Evolutionary conservation across 2,329 filamentous ascomycete species (phyloP).

Genomic region (Lasiodiplodia citricola): DNA sequence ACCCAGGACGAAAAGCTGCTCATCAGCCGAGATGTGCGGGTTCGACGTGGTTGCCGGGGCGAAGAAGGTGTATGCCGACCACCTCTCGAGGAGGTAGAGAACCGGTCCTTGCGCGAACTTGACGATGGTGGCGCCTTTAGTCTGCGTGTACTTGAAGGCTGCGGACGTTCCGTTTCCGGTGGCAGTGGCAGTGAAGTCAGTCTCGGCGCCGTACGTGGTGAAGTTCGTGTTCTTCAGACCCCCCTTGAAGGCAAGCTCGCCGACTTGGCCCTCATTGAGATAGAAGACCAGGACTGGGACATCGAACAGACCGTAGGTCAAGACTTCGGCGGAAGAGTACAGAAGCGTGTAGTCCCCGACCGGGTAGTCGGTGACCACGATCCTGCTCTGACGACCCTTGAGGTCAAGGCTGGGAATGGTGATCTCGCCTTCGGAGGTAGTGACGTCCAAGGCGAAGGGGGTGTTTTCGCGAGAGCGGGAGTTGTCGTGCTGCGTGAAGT

Average conservation of each 20-base stretch:
- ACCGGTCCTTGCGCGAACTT: constrained; percentile 46
- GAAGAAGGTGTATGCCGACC: constrained; percentile 46
- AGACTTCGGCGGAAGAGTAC: constrained; percentile 58
- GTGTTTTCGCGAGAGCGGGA: constrained; percentile 59
- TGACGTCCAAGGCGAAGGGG: constrained; percentile 60
- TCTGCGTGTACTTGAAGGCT: constrained; percentile 35
- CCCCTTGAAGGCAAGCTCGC: constrained; percentile 47
- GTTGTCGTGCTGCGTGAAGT: constrained; percentile 61
- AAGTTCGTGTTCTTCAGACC: constrained; percentile 46
- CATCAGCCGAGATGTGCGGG: constrained; percentile 43
- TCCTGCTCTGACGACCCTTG: constrained; percentile 67
- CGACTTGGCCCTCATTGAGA: constrained; percentile 46
- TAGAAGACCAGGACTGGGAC: constrained; percentile 47
- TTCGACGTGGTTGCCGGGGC: constrained; percentile 46
- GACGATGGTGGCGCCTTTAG: constrained; percentile 41
- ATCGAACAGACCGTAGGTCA: constrained; percentile 49
- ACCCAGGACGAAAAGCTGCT: constrained; percentile 47
- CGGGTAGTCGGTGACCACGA: constrained; percentile 64
- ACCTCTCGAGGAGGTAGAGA: constrained; percentile 43
- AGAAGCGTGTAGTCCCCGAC: constrained; percentile 60
- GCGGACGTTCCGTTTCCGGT: constrained; percentile 44
- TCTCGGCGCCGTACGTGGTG: constrained; percentile 45
- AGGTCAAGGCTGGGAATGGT: constrained; percentile 63
- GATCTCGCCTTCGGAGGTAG: constrained; percentile 61
- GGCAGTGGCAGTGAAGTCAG: constrained; percentile 50